A percentile compares a stretch with the other conserved stretches of the same genome.
Conservation (phyloP, 768 basidiomycete species). For the Boletus eberwhitei region DNA sequence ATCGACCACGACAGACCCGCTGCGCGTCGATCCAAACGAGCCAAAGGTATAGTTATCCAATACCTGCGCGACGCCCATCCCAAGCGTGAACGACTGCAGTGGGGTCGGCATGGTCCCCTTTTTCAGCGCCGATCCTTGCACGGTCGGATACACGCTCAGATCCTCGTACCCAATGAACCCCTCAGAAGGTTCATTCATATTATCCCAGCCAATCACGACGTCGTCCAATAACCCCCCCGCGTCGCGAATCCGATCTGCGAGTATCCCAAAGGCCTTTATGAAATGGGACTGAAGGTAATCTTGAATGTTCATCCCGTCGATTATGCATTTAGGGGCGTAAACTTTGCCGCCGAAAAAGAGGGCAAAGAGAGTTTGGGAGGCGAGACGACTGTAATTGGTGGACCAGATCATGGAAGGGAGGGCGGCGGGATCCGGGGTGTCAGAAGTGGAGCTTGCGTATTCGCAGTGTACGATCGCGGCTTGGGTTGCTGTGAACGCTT, state of each 20-base stretch:
- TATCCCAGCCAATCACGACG: constrained; percentile 96
- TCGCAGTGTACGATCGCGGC: constrained; percentile 87
- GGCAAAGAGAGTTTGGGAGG: constrained; percentile 87
- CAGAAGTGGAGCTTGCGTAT: constrained; percentile 54
- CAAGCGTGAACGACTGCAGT: constrained; percentile 77
- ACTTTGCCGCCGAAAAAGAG: constrained; percentile 90
- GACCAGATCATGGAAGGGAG: constrained; percentile 97
- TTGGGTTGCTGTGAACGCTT: constrained; percentile 80
- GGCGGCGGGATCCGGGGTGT: constrained; percentile 60
- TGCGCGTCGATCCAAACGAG: constrained; percentile 67
- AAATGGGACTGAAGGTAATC: constrained; percentile 80
- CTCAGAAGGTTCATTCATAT: constrained; percentile 91
- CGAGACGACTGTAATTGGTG: constrained; percentile 90
- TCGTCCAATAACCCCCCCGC: constrained; percentile 76
- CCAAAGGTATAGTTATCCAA: constrained; percentile 84
- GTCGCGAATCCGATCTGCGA: constrained; percentile 75
- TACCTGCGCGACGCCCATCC: constrained; percentile 81
- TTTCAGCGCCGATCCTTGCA: constrained; percentile 71
- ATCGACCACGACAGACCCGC: constrained; percentile 78
- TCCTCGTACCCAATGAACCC: constrained; percentile 69
- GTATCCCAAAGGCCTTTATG: constrained; percentile 66
- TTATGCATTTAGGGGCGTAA: constrained; percentile 87
- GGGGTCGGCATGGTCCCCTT: constrained; percentile 89
- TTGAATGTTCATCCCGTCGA: constrained; percentile 91
- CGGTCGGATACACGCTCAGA: constrained; percentile 57